phyloP scores from a whole-genome alignment of 768 basidiomycete genomes.

The Suillus plorans region DNA sequence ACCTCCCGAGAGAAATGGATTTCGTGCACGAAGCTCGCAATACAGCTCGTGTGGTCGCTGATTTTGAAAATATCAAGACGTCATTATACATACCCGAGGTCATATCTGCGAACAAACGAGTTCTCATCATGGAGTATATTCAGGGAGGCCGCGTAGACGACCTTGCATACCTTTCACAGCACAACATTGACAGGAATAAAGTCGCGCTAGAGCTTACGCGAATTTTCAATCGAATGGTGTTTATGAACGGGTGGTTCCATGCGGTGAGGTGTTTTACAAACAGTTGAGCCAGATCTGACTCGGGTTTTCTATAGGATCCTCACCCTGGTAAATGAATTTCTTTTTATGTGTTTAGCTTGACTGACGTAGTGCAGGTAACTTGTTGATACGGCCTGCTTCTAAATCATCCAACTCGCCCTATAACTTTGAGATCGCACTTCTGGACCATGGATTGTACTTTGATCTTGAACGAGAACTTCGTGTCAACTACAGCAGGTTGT shows the following conservation, averaged over 20 bases:
- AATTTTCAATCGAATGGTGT: slow-evolving; percentile 96
- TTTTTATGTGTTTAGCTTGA: not conserved
- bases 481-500: slow-evolving; percentile 83
- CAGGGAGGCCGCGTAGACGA: slow-evolving; percentile 89
- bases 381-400: slow-evolving; percentile 81
- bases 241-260: slow-evolving; percentile 90
- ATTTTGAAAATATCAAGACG: slow-evolving; percentile 70
- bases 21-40: slow-evolving; percentile 90
- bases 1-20: slow-evolving; percentile 92
- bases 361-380: slow-evolving; percentile 58
- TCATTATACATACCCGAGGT: slow-evolving; percentile 90
- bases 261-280: slow-evolving; percentile 47
- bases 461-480: slow-evolving; percentile 81
- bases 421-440: slow-evolving; percentile 93
- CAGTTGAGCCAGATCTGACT: not conserved
- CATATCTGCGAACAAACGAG: slow-evolving; percentile 75
- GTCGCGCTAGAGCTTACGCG: slow-evolving; percentile 87
- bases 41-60: slow-evolving; percentile 63
- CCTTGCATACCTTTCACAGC: slow-evolving; percentile 73
- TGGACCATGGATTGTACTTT: slow-evolving; percentile 95
- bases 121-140: slow-evolving; percentile 94
- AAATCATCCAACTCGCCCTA: slow-evolving; percentile 69
- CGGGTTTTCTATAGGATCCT: slow-evolving; percentile 58
- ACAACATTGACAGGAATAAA: slow-evolving; percentile 89
- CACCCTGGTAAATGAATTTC: slow-evolving; percentile 61